These are phyloP conservation scores for Fraxinus americana DNA, from an alignment of 257 asterid species.

Conservation along the genomic window DNA sequence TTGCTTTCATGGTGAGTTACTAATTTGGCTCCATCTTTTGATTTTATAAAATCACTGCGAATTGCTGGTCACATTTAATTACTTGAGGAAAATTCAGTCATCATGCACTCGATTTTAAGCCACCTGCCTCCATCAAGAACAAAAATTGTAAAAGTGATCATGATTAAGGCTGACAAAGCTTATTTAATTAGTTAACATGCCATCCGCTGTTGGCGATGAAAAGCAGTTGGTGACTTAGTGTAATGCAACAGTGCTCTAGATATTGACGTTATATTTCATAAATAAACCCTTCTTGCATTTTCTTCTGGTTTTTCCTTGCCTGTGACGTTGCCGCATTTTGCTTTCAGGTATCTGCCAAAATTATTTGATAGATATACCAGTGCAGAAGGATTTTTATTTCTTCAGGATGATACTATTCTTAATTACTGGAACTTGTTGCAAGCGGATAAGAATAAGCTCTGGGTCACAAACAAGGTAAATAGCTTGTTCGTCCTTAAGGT, in stretches of 20 bases:
- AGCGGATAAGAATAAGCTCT: conserved; percentile 82
- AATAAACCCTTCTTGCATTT: not conserved
- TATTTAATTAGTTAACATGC: not conserved
- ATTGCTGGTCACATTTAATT: no score
- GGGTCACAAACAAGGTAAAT: conserved; percentile 88
- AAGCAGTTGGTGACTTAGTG: not conserved
- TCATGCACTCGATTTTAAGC: not conserved
- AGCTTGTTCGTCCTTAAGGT: not conserved
- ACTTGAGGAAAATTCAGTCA: no score
- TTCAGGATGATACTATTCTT: conserved; percentile 82
- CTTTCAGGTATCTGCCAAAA: conserved; percentile 70
- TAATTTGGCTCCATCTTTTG: not conserved
- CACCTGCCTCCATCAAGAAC: not conserved
- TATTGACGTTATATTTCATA: not conserved
- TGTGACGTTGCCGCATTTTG: conserved; percentile 9
- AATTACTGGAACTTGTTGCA: conserved; percentile 93
- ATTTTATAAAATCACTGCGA: not conserved
- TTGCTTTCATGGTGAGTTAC: not conserved
- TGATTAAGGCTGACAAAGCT: not conserved
- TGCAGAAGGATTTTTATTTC: conserved; percentile 92
- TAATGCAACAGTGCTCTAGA: no score
- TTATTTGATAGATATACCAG: conserved; percentile 66
- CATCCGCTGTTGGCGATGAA: not conserved
- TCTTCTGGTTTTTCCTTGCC: conserved; percentile 7
- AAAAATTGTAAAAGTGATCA: not conserved